Percentiles rank a stretch among this genome's conserved stretches.
phyloP scores from a whole-genome alignment of 805 yeast genomes.

The Zygotorulaspora florentina region DNA sequence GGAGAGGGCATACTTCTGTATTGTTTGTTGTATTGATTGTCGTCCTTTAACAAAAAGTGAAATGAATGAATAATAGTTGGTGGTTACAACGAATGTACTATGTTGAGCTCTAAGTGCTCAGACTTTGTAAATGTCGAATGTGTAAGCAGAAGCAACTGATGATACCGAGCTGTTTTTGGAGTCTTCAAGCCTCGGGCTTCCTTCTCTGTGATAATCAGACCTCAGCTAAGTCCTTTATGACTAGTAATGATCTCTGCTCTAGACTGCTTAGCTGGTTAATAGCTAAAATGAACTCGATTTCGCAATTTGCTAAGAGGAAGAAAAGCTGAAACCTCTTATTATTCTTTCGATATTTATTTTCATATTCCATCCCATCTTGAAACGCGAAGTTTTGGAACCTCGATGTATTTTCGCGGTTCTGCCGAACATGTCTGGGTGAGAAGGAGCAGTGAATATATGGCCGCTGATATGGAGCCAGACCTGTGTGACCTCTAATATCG shows the following conservation, averaged over 20 bases:
- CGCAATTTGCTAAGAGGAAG: too few species aligned
- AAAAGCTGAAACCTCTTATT: background rate
- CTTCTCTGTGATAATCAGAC: too few species aligned
- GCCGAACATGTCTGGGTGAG: constrained; percentile 16
- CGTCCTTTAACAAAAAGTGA: background rate
- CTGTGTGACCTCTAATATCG: background rate
- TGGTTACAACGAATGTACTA: background rate
- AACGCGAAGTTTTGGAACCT: background rate
- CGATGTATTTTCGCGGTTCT: constrained; percentile 5
- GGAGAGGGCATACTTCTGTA: constrained; percentile 4
- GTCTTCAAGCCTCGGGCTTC: too few species aligned
- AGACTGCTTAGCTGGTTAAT: too few species aligned
- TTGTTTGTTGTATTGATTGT: background rate
- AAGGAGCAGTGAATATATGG: background rate
- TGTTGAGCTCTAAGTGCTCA: background rate
- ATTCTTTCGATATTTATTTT: constrained; percentile 1
- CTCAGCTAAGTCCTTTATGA: too few species aligned
- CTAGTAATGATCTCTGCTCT: too few species aligned
- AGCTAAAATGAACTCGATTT: too few species aligned
- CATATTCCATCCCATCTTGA: background rate
- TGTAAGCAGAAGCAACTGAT: too few species aligned
- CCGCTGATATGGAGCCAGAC: background rate
- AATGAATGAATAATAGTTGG: constrained; percentile 26
- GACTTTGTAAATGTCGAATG: too few species aligned
- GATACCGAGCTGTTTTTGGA: too few species aligned